Base-by-base conservation (phyloP, 768 basidiomycete genomes). In the Mycena venus region DNA sequence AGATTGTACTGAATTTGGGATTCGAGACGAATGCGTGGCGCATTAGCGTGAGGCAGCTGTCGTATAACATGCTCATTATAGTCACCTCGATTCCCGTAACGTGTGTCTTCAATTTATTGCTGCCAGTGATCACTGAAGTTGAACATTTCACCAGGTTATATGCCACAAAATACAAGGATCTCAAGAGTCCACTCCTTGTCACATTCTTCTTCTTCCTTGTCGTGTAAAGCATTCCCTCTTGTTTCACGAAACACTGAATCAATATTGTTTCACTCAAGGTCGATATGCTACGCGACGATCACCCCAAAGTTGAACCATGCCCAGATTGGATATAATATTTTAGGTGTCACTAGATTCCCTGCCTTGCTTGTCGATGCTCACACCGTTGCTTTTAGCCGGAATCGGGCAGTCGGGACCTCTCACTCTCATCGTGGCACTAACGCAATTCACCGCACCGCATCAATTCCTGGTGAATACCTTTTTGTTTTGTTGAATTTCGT, bases 201-300 rank as follows among this genome's bases (percentile, higher is more conserved):
- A 75, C 77, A 4, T 77, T 77, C 44, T 63, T 36, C 53, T 70
- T 77, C 64, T 77, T 77, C 74, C 74, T 77, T 17, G 63, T 77
- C 6, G 74, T 75, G 65, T 76, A 44, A 64, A 12, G 53, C 25
- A 32, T 9, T 9, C 36, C 25, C 25, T 9, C 34, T 36, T 29
- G 6, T 11, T 44, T 14, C n/a, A 17, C 1, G 32, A 2, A 12
- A 1, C 10, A 49, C 25, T 58, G 7, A 53, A 29, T 7, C 49
- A 29, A 23, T 4, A 15, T 14, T 38, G 10, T 10, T 60, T 25
- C 19, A 19, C 3, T 32, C 32, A 4, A 76, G 75, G 32, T 68
- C 77, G 9, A 77, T 77, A 61, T 77, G 77, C 23, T 77, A 77
- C 55, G 74, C 77, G 5, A 77, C 77, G 11, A 77, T 77, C 53